Evolutionary conservation across 768 basidiomycete genomes (phyloP), one percentile per base, ranked within the genome.

Genomic region (Termitomyces sp.): DNA sequence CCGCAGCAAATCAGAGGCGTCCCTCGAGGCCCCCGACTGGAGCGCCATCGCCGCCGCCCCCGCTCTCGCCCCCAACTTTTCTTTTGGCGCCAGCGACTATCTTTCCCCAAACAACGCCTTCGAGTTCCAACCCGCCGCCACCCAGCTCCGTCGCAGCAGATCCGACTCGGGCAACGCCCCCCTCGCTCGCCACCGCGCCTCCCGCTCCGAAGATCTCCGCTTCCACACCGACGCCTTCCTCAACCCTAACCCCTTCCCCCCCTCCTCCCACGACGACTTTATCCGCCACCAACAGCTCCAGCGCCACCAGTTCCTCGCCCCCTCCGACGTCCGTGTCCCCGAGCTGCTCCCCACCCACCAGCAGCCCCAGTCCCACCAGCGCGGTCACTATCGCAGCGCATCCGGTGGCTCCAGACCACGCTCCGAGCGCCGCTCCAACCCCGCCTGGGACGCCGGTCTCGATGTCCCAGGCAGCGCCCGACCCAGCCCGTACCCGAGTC

Each of bases 401-500:
- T 77, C 77, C 0, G 72, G 70, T n/a, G 75, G 77, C 17, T 70
- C 74, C 7, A 6, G 56, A 17, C 43, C 50, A 0, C 65, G 76
- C 9, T 69, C 70, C 6, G 76, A 75, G 57, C 73, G 77, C 27
- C 76, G 77, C 0, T 39, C 55, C 0, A 53, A 42, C 16, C 69
- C 71, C 9, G 70, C 67, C 44, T 28, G 61, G 53, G 56, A 62
- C 25, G 40, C 48, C 12, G 67, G 67, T 5, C 39, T 52, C 60
- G 68, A 30, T 52, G 61, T 54, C 11, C 71, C 28, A 5, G 7
- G 8, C 28, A 71, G 67, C 11, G 55, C 67, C 40, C 75, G 85
- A 2, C 70, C 80, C 2, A 83, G 77, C 49, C 89, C 84, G 3
- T 90, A 86, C 65, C 87, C 87, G 0, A 82, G 79, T 44, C 87